Percentiles rank a stretch among this genome's conserved stretches.
Evolutionary conservation across 345 rosid species (phyloP).

Genomic region (Passiflora organensis): DNA sequence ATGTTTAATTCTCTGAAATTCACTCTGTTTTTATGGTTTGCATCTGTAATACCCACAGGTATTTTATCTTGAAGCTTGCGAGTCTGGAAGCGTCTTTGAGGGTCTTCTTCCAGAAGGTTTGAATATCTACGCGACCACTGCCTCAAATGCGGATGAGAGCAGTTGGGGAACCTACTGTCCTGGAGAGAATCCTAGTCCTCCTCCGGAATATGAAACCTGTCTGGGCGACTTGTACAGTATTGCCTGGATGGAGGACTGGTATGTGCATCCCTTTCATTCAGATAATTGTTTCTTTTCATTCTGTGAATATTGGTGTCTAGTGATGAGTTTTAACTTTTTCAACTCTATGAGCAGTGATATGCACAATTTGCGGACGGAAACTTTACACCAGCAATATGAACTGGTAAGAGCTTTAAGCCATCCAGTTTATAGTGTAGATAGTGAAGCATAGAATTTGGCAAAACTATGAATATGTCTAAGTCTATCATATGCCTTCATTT

Average conservation of each 20-base stretch:
- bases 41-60: constrained; percentile 46
- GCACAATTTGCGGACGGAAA: constrained; percentile 78
- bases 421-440: background rate
- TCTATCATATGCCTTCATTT: background rate
- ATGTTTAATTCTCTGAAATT: background rate
- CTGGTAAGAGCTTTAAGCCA: constrained; percentile 42
- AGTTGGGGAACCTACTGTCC: constrained; percentile 99
- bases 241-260: constrained; percentile 99
- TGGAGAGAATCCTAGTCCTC: constrained; percentile 84
- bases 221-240: constrained; percentile 96
- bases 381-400: constrained; percentile 81
- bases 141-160: constrained; percentile 88
- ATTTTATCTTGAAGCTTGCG: constrained; percentile 99
- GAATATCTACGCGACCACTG: constrained; percentile 93
- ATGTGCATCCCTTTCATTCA: constrained; percentile 4
- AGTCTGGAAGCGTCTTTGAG: constrained; percentile 97
- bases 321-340: background rate
- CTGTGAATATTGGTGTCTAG: background rate
- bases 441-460: background rate
- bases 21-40: background rate
- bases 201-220: constrained; percentile 88
- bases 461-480: background rate
- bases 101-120: constrained; percentile 90
- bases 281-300: constrained; percentile 36
- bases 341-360: constrained; percentile 54